phyloP scores from a whole-genome alignment of 345 rosid species.

The Carallia pectinifolia region DNA sequence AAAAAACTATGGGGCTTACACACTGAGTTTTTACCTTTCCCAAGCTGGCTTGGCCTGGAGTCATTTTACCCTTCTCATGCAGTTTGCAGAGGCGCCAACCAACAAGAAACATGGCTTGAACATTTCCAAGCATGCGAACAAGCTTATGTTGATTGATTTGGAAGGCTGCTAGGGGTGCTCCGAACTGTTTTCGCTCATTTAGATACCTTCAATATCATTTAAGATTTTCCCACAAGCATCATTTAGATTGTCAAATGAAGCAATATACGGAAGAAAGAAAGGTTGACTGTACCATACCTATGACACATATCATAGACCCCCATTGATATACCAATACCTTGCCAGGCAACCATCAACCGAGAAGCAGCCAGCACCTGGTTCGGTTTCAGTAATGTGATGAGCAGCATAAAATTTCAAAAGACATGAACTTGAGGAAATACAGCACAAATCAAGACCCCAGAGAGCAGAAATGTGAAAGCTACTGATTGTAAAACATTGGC shows the following conservation, averaged over 20 bases:
- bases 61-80: conserved; percentile 79
- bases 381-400: conserved; percentile 6
- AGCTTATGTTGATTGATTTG: conserved; percentile 93
- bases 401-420: neutral
- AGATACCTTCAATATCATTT: conserved; percentile 54
- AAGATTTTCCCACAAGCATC: conserved; percentile 14
- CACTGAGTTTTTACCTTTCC: conserved; percentile 61
- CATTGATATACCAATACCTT: conserved; percentile 91
- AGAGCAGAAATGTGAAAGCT: neutral
- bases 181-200: conserved; percentile 93
- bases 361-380: conserved; percentile 86
- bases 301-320: conserved; percentile 97
- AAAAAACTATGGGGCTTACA: neutral
- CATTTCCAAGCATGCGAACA: conserved; percentile 78
- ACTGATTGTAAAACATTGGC: too few relatives aligned
- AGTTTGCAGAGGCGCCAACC: conserved; percentile 98
- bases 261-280: neutral
- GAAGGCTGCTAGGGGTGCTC: conserved; percentile 94
- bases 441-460: neutral
- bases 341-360: conserved; percentile 95
- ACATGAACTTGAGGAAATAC: neutral
- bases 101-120: conserved; percentile 86
- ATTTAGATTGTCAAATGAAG: neutral
- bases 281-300: conserved; percentile 43
- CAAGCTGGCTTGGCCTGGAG: conserved; percentile 93